Base-by-base conservation (phyloP, 768 basidiomycete species). In the Mycena kentingensis region DNA sequence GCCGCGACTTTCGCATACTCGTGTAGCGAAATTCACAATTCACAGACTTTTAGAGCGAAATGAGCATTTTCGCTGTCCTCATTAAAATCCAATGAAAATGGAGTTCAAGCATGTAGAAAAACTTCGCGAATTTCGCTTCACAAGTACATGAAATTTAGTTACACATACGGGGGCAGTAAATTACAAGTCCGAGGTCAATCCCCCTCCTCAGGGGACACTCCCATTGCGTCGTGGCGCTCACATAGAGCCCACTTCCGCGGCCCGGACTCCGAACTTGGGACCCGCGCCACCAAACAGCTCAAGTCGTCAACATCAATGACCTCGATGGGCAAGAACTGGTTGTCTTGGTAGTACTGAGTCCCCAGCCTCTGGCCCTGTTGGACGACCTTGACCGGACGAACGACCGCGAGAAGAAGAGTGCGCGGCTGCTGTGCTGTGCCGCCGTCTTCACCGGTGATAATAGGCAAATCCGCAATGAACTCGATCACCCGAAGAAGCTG, bases 261-360 rank as follows among this genome's bases (percentile, higher is more conserved):
- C 1, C 46, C 47, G 4, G 31, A 10, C 3, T 31, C 12, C 21
- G 41, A 39, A 21, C 39, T 46, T 5, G 53, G 53, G 15, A 54
- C 32, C 16, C 47, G 53, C 3, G 53, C 46, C 25, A 54, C 53
- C n/a, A 54, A 35, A 29, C 52, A 54, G 19, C 52, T 54, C 22
- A 54, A 41, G 16, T 54, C 52, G 19, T 48, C 53, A 4, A 54
- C 53, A 13, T 55, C 48, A 22, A 55, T 55, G 29, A 55, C 48
- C 26, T 55, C 42, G 7, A 55, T n/a, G 21, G 53, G 48, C 35
- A n/a, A 24, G 18, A 55, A 44, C 3, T 49, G 25, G 5, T 35
- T 28, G 6, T 55, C 53, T 42, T 31, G 41, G 34, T 45, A 55
- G 16, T 32, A 32, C 16, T 8, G 31, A 8, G 31, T 32, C 31